phyloP scores from a whole-genome alignment of 208 protist species.

The Leptomonas pyrrhocoris region DNA sequence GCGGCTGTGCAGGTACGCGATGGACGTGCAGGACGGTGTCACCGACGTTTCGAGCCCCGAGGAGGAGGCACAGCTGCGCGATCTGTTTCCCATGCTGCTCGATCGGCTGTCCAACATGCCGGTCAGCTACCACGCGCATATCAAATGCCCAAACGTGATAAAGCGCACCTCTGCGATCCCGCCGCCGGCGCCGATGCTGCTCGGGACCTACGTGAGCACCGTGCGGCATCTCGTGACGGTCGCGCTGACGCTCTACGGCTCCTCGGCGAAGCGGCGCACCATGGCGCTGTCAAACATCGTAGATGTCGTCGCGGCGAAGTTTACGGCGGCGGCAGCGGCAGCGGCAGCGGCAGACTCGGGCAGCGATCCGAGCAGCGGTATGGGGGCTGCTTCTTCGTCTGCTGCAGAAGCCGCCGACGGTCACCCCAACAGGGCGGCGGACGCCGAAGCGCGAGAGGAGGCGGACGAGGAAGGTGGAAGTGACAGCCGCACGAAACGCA shows the following conservation, averaged over 20 bases:
- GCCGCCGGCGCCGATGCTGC: constrained; percentile 39
- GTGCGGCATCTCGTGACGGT: constrained; percentile 33
- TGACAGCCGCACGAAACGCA: constrained; percentile 2
- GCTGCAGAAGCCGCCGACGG: neutral
- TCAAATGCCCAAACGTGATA: constrained; percentile 26
- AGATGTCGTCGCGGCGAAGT: constrained; percentile 37
- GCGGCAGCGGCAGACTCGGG: neutral
- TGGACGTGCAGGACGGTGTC: constrained; percentile 40
- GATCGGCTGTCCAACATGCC: constrained; percentile 43
- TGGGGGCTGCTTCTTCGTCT: neutral
- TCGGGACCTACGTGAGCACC: constrained; percentile 51
- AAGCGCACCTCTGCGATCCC: constrained; percentile 37
- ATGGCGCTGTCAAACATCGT: constrained; percentile 41
- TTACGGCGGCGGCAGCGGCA: constrained; percentile 14
- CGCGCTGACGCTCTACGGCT: constrained; percentile 27
- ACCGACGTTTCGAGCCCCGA: constrained; percentile 35
- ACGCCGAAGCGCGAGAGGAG: neutral
- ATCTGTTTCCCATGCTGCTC: constrained; percentile 60
- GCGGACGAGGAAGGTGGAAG: neutral
- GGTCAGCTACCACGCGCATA: constrained; percentile 27
- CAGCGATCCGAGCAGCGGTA: neutral
- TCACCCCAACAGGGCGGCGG: neutral
- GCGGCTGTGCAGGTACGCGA: constrained; percentile 82
- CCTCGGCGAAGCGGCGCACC: constrained; percentile 28
- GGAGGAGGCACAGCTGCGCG: constrained; percentile 41